Evolutionary conservation across 2,329 filamentous ascomycete genomes (phyloP).

Genomic region (Penicillium sp.): DNA sequence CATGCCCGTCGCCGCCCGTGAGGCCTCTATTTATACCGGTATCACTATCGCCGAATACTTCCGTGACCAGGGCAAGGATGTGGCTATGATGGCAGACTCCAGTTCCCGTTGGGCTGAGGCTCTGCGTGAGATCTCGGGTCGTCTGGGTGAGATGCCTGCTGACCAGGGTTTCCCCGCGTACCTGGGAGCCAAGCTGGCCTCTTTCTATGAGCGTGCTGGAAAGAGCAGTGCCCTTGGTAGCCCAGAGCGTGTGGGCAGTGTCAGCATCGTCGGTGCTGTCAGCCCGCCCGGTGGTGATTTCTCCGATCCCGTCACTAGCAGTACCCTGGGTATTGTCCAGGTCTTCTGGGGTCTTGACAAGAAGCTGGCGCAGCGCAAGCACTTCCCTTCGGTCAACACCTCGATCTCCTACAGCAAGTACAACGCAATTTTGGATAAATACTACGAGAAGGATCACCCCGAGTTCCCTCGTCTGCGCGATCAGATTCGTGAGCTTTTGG

Average conservation of each 20-base stretch:
- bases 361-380: slow-evolving; percentile 98
- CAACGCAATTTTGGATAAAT: slow-evolving; percentile 81
- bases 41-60: slow-evolving; percentile 97
- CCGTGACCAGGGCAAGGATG: slow-evolving; percentile 92
- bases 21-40: slow-evolving; percentile 97
- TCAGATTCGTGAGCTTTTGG: slow-evolving; percentile 88
- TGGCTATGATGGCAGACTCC: slow-evolving; percentile 99
- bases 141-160: slow-evolving; percentile 98
- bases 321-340: slow-evolving; percentile 94
- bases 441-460: slow-evolving; percentile 88
- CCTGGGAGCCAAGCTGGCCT: slow-evolving; percentile 91
- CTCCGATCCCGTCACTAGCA: slow-evolving; percentile 93
- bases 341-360: slow-evolving; percentile 99
- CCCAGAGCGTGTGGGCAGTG: slow-evolving; percentile 83
- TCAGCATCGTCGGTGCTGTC: slow-evolving; percentile 97
- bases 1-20: slow-evolving; percentile 97
- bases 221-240: slow-evolving; percentile 82
- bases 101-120: slow-evolving; percentile 98
- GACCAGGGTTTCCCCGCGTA: slow-evolving; percentile 99
- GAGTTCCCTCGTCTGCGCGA: slow-evolving; percentile 93
- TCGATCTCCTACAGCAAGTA: slow-evolving; percentile 96
- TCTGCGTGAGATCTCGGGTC: slow-evolving; percentile 96
- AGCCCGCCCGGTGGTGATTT: slow-evolving; percentile 98
- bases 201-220: slow-evolving; percentile 98
- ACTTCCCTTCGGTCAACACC: slow-evolving; percentile 99